Base-by-base conservation (phyloP, 2,329 filamentous ascomycete genomes). In the Penicillium sp. region DNA sequence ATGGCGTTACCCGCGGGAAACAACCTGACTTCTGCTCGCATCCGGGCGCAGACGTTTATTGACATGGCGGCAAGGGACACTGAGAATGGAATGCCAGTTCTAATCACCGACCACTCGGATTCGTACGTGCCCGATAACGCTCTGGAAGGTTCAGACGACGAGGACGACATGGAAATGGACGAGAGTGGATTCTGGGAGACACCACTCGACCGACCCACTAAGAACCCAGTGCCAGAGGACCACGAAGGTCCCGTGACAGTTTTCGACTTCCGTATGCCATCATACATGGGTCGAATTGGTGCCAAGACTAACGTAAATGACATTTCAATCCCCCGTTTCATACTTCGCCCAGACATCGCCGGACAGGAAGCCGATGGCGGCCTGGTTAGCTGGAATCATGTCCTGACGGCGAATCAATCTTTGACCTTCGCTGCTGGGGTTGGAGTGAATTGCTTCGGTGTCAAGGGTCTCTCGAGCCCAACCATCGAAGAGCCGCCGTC, bases 1-100 rank as follows among this genome's bases (percentile, higher is more conserved):
- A 68, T 78, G 58, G 78, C 77, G 9, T 68, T 81, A 13, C 78
- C 78, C 2, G 71, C 72, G 7, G 78, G 78, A 9, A 81, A 80
- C 53, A 81, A 81, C 52, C 57, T 82, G 63, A 79, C 75, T 2
- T 79, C 75, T 5, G 77, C 79, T 17, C 78, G 79, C 9, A 79
- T 81, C 46, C 77, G 80, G 21, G 79, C 79, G 2, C 78, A 80
- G 59, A 78, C 75, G 5, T 80, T 80, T 44, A 81, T 81, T 21
- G 78, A 81, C 30, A 78, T 76, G 70, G 76, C 76, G 2, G 70
- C 71, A 5, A 80, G 77, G 64, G 76, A 79, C 50, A 75, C 70
- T 2, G 77, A 80, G 58, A 70, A 70, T 3, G 78, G 77, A 21
- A 76, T 80, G 70, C 73, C 69, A 38, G 72, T 80, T 6, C 58